Evolutionary conservation across 768 basidiomycete genomes (phyloP), one percentile per base, ranked within the genome.

Genomic region (Omphalotus guepiniiformis): DNA sequence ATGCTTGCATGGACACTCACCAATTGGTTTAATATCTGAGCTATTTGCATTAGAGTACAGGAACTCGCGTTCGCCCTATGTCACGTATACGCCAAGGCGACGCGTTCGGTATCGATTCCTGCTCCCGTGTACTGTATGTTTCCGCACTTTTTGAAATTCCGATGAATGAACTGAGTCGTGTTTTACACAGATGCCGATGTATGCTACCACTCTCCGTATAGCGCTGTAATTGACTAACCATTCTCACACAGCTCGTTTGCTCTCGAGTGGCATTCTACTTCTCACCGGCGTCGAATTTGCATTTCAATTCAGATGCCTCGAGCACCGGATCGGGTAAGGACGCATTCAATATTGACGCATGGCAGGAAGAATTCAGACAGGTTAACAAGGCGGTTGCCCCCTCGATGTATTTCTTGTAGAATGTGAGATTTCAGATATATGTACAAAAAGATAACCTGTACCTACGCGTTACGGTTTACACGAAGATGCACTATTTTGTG

Each of bases 91-190:
- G 76, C 75, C 1, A 67, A 78, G 9, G 71, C 78, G 2, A 82
- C 79, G 1, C 68, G 78, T 3, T 72, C 76, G 0, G 79, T 82
- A 0, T 79, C 77, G 0, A 78, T 81, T 9, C 80, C 80, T 0
- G 77, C 80, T 0, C 80, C 80, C 0, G 78, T 83, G 0, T 82
- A 82, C 48, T 82, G 78, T 80, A 53, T 59, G 77, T 64, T 25
- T 30, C 32, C 11, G 4, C 12, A 16, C 46, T 27, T n/a, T 12
- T 28, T 11, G 16, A 18, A 6, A 5, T 37, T 23, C 39, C 8
- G 16, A 22, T 15, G n/a, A n/a, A 34, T 19, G 26, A 15, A 38
- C 12, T 12, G 18, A 40, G 8, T 16, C 7, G 4, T n/a, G 30
- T 25, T 19, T 22, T 8, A 11, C 12, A 5, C 29, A 51, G 50